A percentile compares a stretch with the other conserved stretches of the same genome.
Conservation (phyloP, 106 monocot species). For the Agapanthus africanus region DNA sequence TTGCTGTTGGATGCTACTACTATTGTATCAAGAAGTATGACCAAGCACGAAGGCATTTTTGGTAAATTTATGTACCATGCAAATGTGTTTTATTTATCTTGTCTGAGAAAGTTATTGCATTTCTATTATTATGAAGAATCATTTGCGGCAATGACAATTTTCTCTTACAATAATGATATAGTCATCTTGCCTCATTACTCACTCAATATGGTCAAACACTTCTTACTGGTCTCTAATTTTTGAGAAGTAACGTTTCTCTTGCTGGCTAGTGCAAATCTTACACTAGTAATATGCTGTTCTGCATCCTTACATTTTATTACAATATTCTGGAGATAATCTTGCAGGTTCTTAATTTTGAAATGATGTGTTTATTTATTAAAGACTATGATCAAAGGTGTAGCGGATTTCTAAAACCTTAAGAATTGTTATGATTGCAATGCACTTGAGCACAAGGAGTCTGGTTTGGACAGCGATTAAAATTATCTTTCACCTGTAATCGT, state of each 20-base stretch:
- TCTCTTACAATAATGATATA: background rate
- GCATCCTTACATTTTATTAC: too few species aligned
- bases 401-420: background rate
- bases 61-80: constrained; percentile 32
- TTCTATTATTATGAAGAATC: background rate
- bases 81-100: background rate
- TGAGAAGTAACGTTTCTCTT: too few species aligned
- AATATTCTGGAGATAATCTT: background rate
- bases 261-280: background rate
- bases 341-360: background rate
- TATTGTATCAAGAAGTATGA: constrained; percentile 90
- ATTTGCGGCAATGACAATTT: background rate
- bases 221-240: background rate
- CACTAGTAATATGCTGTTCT: too few species aligned
- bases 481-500: too few species aligned
- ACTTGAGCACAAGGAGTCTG: too few species aligned
- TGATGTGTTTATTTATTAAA: background rate
- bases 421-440: too few species aligned
- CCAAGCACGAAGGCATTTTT: constrained; percentile 85
- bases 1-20: constrained; percentile 98
- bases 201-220: background rate
- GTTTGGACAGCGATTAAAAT: too few species aligned
- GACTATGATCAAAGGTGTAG: background rate
- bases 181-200: background rate
- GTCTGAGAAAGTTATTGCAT: background rate